Conservation (phyloP, 2,329 filamentous ascomycete species). For the Juglanconis sp. region DNA sequence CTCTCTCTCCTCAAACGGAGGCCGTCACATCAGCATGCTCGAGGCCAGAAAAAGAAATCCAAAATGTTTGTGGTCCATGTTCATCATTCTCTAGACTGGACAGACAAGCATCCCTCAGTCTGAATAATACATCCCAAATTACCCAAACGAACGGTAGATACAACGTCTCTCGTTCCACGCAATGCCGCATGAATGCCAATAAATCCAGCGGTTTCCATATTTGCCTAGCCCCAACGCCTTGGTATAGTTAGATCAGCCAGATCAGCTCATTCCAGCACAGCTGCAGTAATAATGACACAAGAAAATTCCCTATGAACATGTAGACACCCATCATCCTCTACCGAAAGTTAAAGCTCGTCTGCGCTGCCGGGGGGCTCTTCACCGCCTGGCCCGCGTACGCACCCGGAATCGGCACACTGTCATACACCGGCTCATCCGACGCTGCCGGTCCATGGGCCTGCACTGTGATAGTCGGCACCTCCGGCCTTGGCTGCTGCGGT, state of each 20-base stretch:
- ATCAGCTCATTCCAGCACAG: slow-evolving; percentile 12
- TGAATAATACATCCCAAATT: neutral
- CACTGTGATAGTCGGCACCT: slow-evolving; percentile 39
- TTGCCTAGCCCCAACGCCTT: slow-evolving; percentile 8
- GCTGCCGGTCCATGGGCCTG: slow-evolving; percentile 60
- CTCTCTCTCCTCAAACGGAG: neutral
- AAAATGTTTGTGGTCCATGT: neutral
- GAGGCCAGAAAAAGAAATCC: neutral
- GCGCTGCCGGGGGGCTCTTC: slow-evolving; percentile 47
- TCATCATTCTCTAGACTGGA: slow-evolving; percentile 4
- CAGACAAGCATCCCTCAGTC: neutral
- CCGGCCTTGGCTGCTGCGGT: slow-evolving; percentile 30
- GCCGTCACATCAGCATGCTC: neutral
- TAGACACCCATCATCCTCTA: slow-evolving; percentile 6
- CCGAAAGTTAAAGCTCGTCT: slow-evolving; percentile 41
- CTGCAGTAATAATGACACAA: slow-evolving; percentile 6
- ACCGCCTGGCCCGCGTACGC: slow-evolving; percentile 65
- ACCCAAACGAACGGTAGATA: slow-evolving; percentile 9
- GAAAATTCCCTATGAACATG: slow-evolving; percentile 21
- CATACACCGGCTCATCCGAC: slow-evolving; percentile 80
- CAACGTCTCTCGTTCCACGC: neutral
- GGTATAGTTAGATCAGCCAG: slow-evolving; percentile 14
- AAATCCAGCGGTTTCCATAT: neutral
- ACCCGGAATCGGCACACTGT: slow-evolving; percentile 81
- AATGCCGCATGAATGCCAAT: neutral